Conservation (phyloP, 768 basidiomycete species). For the Xanthoconium purpureum region DNA sequence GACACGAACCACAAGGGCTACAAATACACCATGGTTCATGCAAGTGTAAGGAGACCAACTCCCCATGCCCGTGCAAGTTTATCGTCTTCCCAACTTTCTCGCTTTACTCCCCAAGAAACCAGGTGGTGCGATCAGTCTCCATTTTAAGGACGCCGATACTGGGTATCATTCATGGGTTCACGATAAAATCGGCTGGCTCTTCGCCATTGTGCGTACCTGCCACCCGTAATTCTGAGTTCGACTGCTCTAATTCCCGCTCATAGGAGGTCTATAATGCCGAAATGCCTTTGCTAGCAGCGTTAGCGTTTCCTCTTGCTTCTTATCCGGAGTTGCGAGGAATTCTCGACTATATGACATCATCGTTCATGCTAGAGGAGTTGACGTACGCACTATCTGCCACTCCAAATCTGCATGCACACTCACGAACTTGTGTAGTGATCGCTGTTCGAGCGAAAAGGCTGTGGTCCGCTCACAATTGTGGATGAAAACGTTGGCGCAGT, state of each 20-base stretch:
- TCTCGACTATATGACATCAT: conserved; percentile 28
- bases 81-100: conserved; percentile 26
- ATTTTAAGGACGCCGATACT: conserved; percentile 22
- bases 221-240: too few relatives aligned
- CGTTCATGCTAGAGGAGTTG: conserved; percentile 31
- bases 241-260: neutral
- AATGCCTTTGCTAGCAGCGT: conserved; percentile 25
- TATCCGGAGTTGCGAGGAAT: conserved; percentile 21
- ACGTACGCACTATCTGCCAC: conserved; percentile 16
- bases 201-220: conserved; percentile 17
- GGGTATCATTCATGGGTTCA: conserved; percentile 25
- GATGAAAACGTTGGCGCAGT: conserved; percentile 21
- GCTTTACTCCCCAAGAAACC: conserved; percentile 26
- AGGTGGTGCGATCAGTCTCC: conserved; percentile 25
- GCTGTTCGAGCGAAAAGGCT: conserved; percentile 21
- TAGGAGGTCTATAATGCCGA: conserved; percentile 29
- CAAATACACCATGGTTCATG: conserved; percentile 9
- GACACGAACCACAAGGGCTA: conserved; percentile 3
- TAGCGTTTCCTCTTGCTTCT: conserved; percentile 24
- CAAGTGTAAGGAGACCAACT: neutral
- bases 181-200: conserved; percentile 21
- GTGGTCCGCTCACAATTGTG: conserved; percentile 19
- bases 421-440: conserved; percentile 18
- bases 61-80: conserved; percentile 19
- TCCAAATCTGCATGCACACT: neutral